These are phyloP conservation scores for Epichloe gansuensis DNA, from an alignment of 2,329 filamentous ascomycete species.

Conservation along the genomic window DNA sequence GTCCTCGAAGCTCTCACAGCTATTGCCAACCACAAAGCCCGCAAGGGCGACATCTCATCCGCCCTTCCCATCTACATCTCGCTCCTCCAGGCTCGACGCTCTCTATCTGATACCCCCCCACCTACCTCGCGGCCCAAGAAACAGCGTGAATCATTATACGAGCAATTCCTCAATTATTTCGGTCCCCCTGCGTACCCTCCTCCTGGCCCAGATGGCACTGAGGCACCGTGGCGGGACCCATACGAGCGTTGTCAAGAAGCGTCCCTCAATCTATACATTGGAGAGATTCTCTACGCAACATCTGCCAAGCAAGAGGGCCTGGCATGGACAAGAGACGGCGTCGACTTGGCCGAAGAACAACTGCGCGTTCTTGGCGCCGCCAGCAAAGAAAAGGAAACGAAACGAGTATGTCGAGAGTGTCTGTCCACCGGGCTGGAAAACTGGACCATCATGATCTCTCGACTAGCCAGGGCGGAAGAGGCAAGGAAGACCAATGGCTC, in stretches of 20 bases:
- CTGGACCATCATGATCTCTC: conserved; percentile 69
- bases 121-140: conserved; percentile 6
- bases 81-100: conserved; percentile 65
- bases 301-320: conserved; percentile 53
- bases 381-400: conserved; percentile 16
- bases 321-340: conserved; percentile 80
- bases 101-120: conserved; percentile 28
- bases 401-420: conserved; percentile 60
- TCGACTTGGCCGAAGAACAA: conserved; percentile 64
- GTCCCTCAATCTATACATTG: conserved; percentile 76
- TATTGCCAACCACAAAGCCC: conserved; percentile 65
- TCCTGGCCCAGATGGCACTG: conserved; percentile 56
- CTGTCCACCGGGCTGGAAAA: conserved; percentile 64
- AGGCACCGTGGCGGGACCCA: conserved; percentile 49
- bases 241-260: conserved; percentile 71
- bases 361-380: conserved; percentile 30
- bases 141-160: conserved; percentile 9
- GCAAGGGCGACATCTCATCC: conserved; percentile 47
- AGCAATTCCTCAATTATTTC: conserved; percentile 14
- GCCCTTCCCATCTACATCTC: conserved; percentile 81
- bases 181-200: conserved; percentile 53
- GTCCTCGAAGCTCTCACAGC: conserved; percentile 63
- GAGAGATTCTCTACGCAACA: conserved; percentile 76
- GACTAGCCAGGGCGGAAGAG: conserved; percentile 42
- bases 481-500: conserved; percentile 23